These are phyloP conservation scores for Picea glauca DNA, from an alignment of 75 land plant species.

Conservation along the genomic window DNA sequence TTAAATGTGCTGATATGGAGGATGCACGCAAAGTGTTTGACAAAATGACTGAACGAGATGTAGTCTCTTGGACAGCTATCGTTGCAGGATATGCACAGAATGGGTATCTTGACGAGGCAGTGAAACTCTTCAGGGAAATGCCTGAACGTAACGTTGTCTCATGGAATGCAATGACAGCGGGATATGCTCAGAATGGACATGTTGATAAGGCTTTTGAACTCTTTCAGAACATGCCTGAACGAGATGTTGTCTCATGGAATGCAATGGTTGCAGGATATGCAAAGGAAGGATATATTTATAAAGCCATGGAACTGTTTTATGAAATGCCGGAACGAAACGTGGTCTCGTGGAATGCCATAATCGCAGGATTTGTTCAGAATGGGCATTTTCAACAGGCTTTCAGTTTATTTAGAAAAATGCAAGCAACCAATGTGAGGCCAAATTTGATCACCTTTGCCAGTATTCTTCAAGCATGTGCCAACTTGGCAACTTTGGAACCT, in stretches of 20 bases:
- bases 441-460: constrained; percentile 22
- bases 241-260: constrained; percentile 24
- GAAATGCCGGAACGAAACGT: constrained; percentile 18
- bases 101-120: constrained; percentile 25
- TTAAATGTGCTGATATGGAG: constrained; percentile 17
- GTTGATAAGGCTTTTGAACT: constrained; percentile 19
- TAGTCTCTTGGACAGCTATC: constrained; percentile 31
- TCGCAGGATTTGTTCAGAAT: constrained; percentile 25
- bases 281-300: constrained; percentile 20
- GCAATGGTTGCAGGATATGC: constrained; percentile 32
- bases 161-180: constrained; percentile 36
- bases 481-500: constrained; percentile 14
- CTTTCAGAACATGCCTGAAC: constrained; percentile 26
- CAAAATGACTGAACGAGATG: constrained; percentile 23
- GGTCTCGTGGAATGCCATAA: constrained; percentile 36
- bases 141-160: constrained; percentile 28
- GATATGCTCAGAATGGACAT: constrained; percentile 26
- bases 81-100: constrained; percentile 29
- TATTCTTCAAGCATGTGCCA: constrained; percentile 31
- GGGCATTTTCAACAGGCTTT: constrained; percentile 26
- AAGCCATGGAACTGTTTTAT: constrained; percentile 21
- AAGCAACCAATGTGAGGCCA: constrained; percentile 13
- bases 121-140: constrained; percentile 24
- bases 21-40: constrained; percentile 27
- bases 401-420: constrained; percentile 22